These are phyloP conservation scores for Aureobasidium sp. DNA, from an alignment of 2,329 filamentous ascomycete species.

Conservation along the genomic window DNA sequence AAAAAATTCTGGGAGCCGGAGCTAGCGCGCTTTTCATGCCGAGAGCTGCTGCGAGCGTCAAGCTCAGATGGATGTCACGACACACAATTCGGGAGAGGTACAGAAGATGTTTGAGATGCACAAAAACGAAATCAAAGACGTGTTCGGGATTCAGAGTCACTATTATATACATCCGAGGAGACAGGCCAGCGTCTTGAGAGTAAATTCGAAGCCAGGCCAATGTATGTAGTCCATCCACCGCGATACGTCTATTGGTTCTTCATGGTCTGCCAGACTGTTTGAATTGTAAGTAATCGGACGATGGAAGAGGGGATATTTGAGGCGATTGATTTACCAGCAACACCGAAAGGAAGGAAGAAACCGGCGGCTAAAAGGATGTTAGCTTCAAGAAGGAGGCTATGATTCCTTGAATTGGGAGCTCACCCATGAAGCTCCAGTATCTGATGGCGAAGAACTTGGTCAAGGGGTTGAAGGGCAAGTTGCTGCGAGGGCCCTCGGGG, in stretches of 20 bases:
- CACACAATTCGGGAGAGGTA: neutral
- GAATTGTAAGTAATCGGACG: constrained; percentile 22
- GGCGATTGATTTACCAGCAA: constrained; percentile 51
- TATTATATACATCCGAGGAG: constrained; percentile 16
- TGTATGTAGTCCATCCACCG: neutral
- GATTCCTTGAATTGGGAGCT: constrained; percentile 23
- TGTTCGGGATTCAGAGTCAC: constrained; percentile 2
- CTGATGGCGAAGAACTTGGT: constrained; percentile 74
- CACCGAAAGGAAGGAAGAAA: constrained; percentile 54
- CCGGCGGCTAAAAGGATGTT: constrained; percentile 45
- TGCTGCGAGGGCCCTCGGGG: constrained; percentile 88
- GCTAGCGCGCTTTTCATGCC: constrained; percentile 15
- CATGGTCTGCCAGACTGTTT: constrained; percentile 59
- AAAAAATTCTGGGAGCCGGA: constrained; percentile 18
- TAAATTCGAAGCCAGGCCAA: constrained; percentile 1
- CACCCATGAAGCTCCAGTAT: constrained; percentile 78
- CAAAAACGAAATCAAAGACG: neutral
- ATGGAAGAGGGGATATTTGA: neutral
- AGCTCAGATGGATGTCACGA: constrained; percentile 8
- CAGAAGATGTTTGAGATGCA: neutral
- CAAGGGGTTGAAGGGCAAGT: constrained; percentile 95
- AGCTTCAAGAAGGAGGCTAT: constrained; percentile 26
- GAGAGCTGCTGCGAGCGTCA: constrained; percentile 12
- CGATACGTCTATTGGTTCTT: constrained; percentile 45
- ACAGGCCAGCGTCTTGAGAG: constrained; percentile 5